Conservation (phyloP, 768 basidiomycete genomes). For the Agaricus blazei region DNA sequence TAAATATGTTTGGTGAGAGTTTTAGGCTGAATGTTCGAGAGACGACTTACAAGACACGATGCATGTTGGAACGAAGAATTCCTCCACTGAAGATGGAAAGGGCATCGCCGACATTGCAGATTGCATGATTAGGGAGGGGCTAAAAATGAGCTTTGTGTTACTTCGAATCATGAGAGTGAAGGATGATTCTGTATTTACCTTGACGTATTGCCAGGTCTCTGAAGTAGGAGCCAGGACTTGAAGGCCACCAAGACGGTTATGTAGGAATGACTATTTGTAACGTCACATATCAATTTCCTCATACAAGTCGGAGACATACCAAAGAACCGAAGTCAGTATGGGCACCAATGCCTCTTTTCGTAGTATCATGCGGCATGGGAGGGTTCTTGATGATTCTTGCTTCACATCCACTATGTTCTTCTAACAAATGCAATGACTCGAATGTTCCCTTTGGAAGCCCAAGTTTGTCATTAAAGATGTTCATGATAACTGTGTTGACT, state of each 20-base stretch:
- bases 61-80: slow-evolving; percentile 58
- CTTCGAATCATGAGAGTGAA: neutral
- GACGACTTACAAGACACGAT: slow-evolving; percentile 49
- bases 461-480: slow-evolving; percentile 52
- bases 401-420: slow-evolving; percentile 53
- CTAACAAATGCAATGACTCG: slow-evolving; percentile 32
- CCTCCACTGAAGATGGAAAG: slow-evolving; percentile 59
- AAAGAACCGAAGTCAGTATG: slow-evolving; percentile 75
- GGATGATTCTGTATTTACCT: slow-evolving; percentile 28
- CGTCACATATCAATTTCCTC: slow-evolving; percentile 20
- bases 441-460: slow-evolving; percentile 48
- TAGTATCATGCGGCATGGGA: slow-evolving; percentile 25
- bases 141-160: slow-evolving; percentile 15
- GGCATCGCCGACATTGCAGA: slow-evolving; percentile 63
- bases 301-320: slow-evolving; percentile 27
- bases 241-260: slow-evolving; percentile 65
- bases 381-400: slow-evolving; percentile 49
- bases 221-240: slow-evolving; percentile 61
- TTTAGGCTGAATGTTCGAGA: neutral
- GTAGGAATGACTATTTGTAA: slow-evolving; percentile 52
- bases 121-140: slow-evolving; percentile 52
- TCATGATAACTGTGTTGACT: slow-evolving; percentile 47
- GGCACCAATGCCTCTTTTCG: slow-evolving; percentile 47
- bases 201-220: slow-evolving; percentile 64
- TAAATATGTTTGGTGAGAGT: neutral